phyloP scores from a whole-genome alignment of 2,329 filamentous ascomycete genomes.

The Sphaerulina musiva region DNA sequence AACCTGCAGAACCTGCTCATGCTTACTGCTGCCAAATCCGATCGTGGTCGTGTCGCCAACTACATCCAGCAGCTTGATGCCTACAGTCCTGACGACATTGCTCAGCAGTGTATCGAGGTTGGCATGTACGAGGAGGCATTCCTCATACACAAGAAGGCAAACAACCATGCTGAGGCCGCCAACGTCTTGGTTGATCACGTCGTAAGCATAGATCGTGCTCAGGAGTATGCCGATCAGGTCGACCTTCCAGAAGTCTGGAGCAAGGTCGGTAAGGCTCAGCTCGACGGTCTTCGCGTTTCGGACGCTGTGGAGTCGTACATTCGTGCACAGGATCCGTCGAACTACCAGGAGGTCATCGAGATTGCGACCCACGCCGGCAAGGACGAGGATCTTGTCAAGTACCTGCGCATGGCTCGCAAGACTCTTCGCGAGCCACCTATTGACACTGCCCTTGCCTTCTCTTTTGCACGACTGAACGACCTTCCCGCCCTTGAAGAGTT shows the following conservation, averaged over 20 bases:
- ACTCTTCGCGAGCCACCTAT: slow-evolving; percentile 88
- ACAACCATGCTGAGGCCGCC: slow-evolving; percentile 77
- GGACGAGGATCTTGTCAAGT: slow-evolving; percentile 96
- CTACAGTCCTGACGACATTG: slow-evolving; percentile 89
- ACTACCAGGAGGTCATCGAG: slow-evolving; percentile 94
- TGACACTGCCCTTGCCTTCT: slow-evolving; percentile 90
- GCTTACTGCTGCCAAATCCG: slow-evolving; percentile 92
- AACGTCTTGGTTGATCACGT: slow-evolving; percentile 93
- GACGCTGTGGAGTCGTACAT: slow-evolving; percentile 97
- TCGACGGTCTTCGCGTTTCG: slow-evolving; percentile 86
- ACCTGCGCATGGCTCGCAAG: slow-evolving; percentile 93
- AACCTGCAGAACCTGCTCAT: slow-evolving; percentile 94
- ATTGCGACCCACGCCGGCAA: slow-evolving; percentile 92
- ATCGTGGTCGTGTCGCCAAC: slow-evolving; percentile 89
- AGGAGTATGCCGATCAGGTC: slow-evolving; percentile 90
- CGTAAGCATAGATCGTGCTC: slow-evolving; percentile 94
- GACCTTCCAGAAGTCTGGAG: slow-evolving; percentile 96
- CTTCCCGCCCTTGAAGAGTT: slow-evolving; percentile 94
- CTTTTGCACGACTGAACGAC: slow-evolving; percentile 85
- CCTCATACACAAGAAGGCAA: slow-evolving; percentile 96
- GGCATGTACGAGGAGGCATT: slow-evolving; percentile 95
- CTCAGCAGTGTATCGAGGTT: slow-evolving; percentile 85
- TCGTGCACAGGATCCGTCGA: slow-evolving; percentile 83
- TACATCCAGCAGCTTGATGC: slow-evolving; percentile 89
- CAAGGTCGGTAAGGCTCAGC: slow-evolving; percentile 93